Evolutionary conservation across 2,329 filamentous ascomycete species (phyloP).

Genomic region (Dothiorella sarmentorum): DNA sequence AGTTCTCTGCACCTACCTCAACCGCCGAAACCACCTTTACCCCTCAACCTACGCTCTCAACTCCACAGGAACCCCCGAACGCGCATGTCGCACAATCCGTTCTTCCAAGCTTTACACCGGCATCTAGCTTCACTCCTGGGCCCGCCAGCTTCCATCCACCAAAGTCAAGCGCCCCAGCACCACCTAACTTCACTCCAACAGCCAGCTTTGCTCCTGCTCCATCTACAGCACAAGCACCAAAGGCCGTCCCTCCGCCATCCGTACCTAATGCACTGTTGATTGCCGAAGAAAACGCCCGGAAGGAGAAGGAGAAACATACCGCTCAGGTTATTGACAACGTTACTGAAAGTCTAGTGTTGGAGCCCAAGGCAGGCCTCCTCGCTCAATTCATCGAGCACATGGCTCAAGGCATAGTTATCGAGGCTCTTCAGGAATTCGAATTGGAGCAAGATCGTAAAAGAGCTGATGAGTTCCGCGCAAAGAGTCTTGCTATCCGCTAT

Average conservation of each 20-base stretch:
- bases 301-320: not conserved
- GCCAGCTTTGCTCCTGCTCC: not conserved
- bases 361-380: constrained; percentile 40
- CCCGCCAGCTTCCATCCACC: too few relatives aligned
- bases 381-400: constrained; percentile 44
- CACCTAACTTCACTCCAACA: not conserved
- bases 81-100: not conserved
- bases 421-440: constrained; percentile 12
- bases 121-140: not conserved
- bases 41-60: not conserved
- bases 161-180: not conserved
- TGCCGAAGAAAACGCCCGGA: not conserved
- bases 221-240: not conserved
- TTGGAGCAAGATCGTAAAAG: constrained; percentile 2
- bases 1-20: not conserved
- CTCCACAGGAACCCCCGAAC: not conserved
- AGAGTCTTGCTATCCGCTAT: constrained; percentile 8
- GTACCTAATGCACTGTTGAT: not conserved
- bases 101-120: not conserved
- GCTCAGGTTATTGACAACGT: constrained; percentile 22
- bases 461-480: constrained; percentile 15
- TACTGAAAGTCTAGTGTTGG: constrained; percentile 37
- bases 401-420: constrained; percentile 32
- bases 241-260: not conserved
- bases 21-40: not conserved